Base-by-base conservation (phyloP, 257 asterid genomes). In the Scutellaria barbata region DNA sequence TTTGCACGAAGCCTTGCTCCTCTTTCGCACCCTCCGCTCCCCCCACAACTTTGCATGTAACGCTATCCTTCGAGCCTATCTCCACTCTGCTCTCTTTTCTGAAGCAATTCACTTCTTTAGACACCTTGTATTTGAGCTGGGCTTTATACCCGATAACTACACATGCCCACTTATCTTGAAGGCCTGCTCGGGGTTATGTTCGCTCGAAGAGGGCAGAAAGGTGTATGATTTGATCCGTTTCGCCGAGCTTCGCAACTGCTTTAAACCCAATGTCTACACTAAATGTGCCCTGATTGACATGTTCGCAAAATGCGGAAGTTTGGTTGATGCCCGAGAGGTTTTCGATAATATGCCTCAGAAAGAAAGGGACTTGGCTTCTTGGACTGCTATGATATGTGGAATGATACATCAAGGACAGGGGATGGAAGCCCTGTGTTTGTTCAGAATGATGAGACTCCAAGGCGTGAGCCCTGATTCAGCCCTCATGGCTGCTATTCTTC, bases 351-450 rank as follows among this genome's bases (percentile, higher is more conserved):
- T 81, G 85, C 63, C 78, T 54, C 74, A 33, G 4, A 17, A 17
- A 37, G 80, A 77, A 37, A 58, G 78, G 51, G 85, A 81, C 63
- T 47, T 74, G 73, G 74, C 80, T 41, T 74, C 78, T 11, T 77
- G 85, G 85, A 81, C 85, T 59, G 75, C 85, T 12, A 60, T 81
- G 17, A 77, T 81, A 8, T 74, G 80, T 40, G 85, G 82, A 2
- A 51, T 61, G 20, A 58, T 81, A 74, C 75, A 77, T 62, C 71
- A 45, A 2, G 80, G 80, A n/a, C 64, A 47, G 40, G 73, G 63
- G 66, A 20, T 35, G 10, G 46, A 77, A 55, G 85, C 82, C 0
- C 57, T 81, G 45, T 6, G 22, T 54, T 66, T 77, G 68, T 81
- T 77, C 60, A 58, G 37, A 18, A 48, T 1, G 57, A 81, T 81